phyloP scores from a whole-genome alignment of 371 early-diverging fungal species.

The Haplosporangium sp. region DNA sequence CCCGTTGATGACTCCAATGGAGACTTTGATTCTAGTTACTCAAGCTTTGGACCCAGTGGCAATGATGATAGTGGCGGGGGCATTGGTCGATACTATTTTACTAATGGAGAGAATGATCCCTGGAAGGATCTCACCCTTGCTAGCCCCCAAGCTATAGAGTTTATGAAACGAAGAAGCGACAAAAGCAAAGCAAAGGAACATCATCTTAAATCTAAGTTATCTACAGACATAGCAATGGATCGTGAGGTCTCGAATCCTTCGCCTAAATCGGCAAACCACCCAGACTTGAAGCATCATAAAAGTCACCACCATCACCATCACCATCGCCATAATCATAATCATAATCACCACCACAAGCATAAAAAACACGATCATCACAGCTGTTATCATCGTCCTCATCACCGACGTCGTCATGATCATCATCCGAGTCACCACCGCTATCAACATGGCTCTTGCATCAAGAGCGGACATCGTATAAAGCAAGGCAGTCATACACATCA shows the following conservation, averaged over 20 bases:
- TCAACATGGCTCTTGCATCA: neutral
- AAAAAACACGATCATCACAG: neutral
- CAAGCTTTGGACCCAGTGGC: too few species aligned
- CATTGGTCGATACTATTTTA: slow-evolving; percentile 42
- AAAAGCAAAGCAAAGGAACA: neutral
- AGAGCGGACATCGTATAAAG: neutral
- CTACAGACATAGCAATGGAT: neutral
- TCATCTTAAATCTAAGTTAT: neutral
- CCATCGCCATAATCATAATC: neutral
- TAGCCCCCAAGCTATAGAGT: slow-evolving; percentile 24
- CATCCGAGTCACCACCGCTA: neutral
- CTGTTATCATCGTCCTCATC: neutral
- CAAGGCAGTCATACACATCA: neutral
- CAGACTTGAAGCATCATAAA: neutral
- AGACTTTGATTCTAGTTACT: neutral
- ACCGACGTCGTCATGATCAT: neutral
- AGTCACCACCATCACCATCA: neutral
- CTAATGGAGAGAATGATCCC: slow-evolving; percentile 51
- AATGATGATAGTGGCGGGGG: neutral
- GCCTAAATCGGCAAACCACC: neutral
- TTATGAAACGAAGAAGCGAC: slow-evolving; percentile 10
- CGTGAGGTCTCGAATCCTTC: neutral
- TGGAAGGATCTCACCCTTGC: slow-evolving; percentile 46
- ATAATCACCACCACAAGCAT: neutral
- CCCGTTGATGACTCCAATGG: neutral